These are phyloP conservation scores for Zelopaecilomyces penicillatus DNA, from an alignment of 2,329 filamentous ascomycete genomes.

Conservation along the genomic window DNA sequence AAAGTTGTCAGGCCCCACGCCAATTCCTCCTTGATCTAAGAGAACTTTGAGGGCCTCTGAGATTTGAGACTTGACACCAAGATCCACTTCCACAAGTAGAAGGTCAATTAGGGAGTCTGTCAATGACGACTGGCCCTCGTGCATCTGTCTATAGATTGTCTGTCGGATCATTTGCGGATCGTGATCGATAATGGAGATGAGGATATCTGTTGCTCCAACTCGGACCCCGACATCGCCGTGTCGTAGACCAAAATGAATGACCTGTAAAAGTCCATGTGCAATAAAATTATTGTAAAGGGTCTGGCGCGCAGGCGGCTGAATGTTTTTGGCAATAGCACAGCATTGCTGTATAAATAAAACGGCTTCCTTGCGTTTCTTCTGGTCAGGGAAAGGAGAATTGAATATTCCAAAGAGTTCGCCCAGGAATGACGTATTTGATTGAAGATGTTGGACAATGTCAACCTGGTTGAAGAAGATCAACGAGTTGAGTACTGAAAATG, in stretches of 20 bases:
- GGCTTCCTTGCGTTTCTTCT: constrained; percentile 79
- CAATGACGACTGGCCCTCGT: constrained; percentile 74
- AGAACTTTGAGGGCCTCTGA: constrained; percentile 92
- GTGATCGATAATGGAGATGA: constrained; percentile 91
- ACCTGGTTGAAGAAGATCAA: constrained; percentile 99
- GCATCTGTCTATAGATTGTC: constrained; percentile 86
- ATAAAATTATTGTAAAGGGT: constrained; percentile 87
- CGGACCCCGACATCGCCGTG: constrained; percentile 77
- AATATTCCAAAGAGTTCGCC: constrained; percentile 86
- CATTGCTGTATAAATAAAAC: constrained; percentile 97
- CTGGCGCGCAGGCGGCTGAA: constrained; percentile 74
- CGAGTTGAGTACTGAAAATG: constrained; percentile 93
- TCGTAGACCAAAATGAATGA: constrained; percentile 85
- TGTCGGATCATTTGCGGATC: constrained; percentile 89
- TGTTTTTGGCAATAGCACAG: constrained; percentile 85
- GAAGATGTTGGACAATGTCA: constrained; percentile 93
- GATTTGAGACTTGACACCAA: constrained; percentile 92
- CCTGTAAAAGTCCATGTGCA: constrained; percentile 72
- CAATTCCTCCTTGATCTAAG: constrained; percentile 58
- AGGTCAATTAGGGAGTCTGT: constrained; percentile 92
- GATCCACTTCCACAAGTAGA: constrained; percentile 79
- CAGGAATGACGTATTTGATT: constrained; percentile 68
- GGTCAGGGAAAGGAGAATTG: constrained; percentile 51
- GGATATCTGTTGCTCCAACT: constrained; percentile 85
- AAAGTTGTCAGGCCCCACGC: constrained; percentile 44